phyloP scores from a whole-genome alignment of 1,284 basidiomycete species.

The Trametes sp. region DNA sequence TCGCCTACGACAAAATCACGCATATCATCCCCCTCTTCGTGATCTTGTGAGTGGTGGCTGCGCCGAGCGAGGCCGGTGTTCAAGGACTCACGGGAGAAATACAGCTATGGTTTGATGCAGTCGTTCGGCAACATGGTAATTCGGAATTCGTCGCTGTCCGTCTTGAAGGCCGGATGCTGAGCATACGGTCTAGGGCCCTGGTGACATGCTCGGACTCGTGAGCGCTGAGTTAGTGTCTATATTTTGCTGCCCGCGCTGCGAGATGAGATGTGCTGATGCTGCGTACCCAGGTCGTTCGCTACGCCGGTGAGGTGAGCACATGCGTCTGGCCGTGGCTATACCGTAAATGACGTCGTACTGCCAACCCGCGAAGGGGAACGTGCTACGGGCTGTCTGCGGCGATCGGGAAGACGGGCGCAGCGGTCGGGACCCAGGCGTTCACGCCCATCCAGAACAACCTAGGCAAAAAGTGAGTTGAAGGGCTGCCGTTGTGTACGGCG shows the following conservation, averaged over 20 bases:
- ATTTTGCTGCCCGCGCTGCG: slow-evolving; percentile 8
- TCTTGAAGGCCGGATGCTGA: slow-evolving; percentile 10
- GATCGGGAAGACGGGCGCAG: slow-evolving; percentile 80
- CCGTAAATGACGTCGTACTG: slow-evolving; percentile 12
- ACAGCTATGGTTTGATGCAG: slow-evolving; percentile 73
- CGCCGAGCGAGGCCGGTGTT: slow-evolving; percentile 16
- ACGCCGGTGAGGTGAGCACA: slow-evolving; percentile 63
- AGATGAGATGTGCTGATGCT: slow-evolving; percentile 13
- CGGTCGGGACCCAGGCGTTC: slow-evolving; percentile 79
- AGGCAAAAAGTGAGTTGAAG: slow-evolving; percentile 59
- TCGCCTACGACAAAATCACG: slow-evolving; percentile 72
- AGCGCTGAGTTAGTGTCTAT: slow-evolving; percentile 63
- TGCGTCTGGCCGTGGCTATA: not conserved
- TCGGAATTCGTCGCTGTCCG: slow-evolving; percentile 11
- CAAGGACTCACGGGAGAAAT: slow-evolving; percentile 25
- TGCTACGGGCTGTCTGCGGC: slow-evolving; percentile 78
- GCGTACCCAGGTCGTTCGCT: slow-evolving; percentile 59
- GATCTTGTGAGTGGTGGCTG: slow-evolving; percentile 61
- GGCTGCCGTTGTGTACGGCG: not conserved
- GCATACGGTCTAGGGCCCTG: slow-evolving; percentile 60
- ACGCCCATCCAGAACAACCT: slow-evolving; percentile 76
- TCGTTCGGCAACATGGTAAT: slow-evolving; percentile 70
- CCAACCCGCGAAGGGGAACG: slow-evolving; percentile 56
- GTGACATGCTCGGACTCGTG: slow-evolving; percentile 75
- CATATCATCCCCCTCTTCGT: slow-evolving; percentile 73